phyloP scores from a whole-genome alignment of 257 asterid species.

The Salvia hispanica region DNA sequence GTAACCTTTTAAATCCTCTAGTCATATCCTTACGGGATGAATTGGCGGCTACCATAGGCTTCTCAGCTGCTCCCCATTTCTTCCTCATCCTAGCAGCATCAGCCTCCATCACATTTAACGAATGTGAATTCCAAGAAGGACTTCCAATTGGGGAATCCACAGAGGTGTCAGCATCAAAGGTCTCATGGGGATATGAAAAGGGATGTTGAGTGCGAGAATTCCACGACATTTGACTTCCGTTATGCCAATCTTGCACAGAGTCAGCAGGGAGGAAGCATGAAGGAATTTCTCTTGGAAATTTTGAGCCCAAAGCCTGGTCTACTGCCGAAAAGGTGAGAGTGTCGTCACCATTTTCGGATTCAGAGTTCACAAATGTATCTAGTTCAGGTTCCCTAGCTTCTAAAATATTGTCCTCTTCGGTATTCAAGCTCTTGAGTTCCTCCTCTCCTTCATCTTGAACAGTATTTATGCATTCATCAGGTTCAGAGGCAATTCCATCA shows the following conservation, averaged over 20 bases:
- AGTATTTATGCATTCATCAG: slow-evolving; percentile 44
- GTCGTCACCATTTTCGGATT: slow-evolving; percentile 66
- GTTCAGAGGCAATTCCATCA: slow-evolving; percentile 50
- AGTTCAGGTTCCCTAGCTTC: slow-evolving; percentile 29
- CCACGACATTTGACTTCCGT: slow-evolving; percentile 57
- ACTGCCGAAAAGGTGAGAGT: slow-evolving; percentile 51
- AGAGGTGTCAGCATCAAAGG: slow-evolving; percentile 74
- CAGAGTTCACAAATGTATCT: slow-evolving; percentile 48
- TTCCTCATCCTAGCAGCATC: slow-evolving; percentile 77
- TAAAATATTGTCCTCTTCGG: slow-evolving; percentile 23
- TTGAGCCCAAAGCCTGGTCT: slow-evolving; percentile 62
- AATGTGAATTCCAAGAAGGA: slow-evolving; percentile 77
- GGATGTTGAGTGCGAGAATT: slow-evolving; percentile 56
- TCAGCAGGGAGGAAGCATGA: slow-evolving; percentile 33
- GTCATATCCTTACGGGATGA: slow-evolving; percentile 73
- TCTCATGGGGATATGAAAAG: slow-evolving; percentile 68
- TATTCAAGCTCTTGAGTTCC: slow-evolving; percentile 41
- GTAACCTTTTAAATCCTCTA: slow-evolving; percentile 54
- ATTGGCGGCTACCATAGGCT: slow-evolving; percentile 52
- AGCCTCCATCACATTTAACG: slow-evolving; percentile 56
- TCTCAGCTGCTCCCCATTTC: slow-evolving; percentile 82
- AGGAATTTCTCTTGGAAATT: slow-evolving; percentile 48
- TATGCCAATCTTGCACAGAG: slow-evolving; percentile 64
- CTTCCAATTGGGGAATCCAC: slow-evolving; percentile 79
- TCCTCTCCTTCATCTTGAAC: slow-evolving; percentile 55